phyloP scores from a whole-genome alignment of 73 alveolate species.

The Symbiodinium natans region DNA sequence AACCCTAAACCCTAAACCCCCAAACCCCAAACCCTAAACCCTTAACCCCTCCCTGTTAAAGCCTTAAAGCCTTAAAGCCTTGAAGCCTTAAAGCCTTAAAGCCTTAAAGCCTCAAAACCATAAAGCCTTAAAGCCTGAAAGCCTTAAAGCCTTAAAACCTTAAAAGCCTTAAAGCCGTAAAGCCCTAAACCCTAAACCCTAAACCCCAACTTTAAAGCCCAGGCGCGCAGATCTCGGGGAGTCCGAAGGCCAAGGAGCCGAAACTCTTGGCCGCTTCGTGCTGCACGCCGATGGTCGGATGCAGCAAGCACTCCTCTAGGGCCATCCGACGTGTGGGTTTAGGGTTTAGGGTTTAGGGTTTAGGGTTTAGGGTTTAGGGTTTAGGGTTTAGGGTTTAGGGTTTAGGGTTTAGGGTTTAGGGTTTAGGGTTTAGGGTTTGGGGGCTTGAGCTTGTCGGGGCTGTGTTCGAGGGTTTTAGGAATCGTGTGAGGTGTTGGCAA shows the following conservation, averaged over 20 bases:
- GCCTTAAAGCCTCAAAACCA: not conserved
- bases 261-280: constrained; percentile 87
- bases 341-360: not conserved
- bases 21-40: not conserved
- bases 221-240: constrained; percentile 79
- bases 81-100: too few relatives aligned
- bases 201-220: not conserved
- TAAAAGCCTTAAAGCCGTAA: not conserved
- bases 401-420: not conserved
- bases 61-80: too few relatives aligned
- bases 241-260: constrained; percentile 90
- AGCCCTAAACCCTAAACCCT: not conserved
- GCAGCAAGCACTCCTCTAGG: constrained; percentile 63
- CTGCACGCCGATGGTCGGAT: constrained; percentile 90
- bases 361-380: not conserved
- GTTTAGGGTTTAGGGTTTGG: not conserved
- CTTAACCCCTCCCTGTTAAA: too few relatives aligned
- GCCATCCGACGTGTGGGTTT: not conserved
- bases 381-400: not conserved
- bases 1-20: not conserved
- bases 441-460: too few relatives aligned
- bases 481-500: too few relatives aligned
- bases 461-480: too few relatives aligned
- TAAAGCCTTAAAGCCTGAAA: too few relatives aligned
- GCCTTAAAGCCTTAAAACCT: not conserved